A percentile compares a stretch with the other conserved stretches of the same genome.
phyloP scores from a whole-genome alignment of 441 rosid species.

The Sinapis alba region DNA sequence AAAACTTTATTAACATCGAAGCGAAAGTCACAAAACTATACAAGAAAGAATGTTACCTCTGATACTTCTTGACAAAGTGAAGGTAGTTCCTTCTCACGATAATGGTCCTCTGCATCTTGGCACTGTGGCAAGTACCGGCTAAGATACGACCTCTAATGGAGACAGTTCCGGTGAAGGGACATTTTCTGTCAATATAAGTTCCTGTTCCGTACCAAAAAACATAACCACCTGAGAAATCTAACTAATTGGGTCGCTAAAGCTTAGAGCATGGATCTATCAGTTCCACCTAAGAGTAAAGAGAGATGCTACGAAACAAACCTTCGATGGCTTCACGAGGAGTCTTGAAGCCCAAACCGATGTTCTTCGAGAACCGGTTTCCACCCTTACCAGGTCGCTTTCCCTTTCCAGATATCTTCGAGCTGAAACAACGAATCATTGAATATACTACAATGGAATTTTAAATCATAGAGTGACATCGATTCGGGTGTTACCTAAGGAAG shows the following conservation, averaged over 20 bases:
- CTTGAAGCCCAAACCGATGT: conserved; percentile 67
- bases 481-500: conserved; percentile 23
- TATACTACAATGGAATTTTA: neutral
- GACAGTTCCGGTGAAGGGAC: conserved; percentile 76
- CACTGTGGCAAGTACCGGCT: conserved; percentile 82
- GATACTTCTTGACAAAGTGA: conserved; percentile 81
- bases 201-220: conserved; percentile 35
- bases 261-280: neutral
- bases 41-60: conserved; percentile 46
- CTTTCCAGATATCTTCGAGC: conserved; percentile 64
- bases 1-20: neutral
- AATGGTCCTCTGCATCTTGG: conserved; percentile 76
- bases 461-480: neutral
- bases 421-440: neutral
- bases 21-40: neutral
- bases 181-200: conserved; percentile 71
- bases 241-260: neutral
- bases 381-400: conserved; percentile 72
- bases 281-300: neutral
- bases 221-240: neutral
- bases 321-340: conserved; percentile 67
- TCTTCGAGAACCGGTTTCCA: conserved; percentile 63
- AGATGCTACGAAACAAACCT: conserved; percentile 34
- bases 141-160: conserved; percentile 78
- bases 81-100: conserved; percentile 69